A percentile compares a stretch with the other conserved stretches of the same genome.
phyloP scores from a whole-genome alignment of 2,329 filamentous ascomycete species.

The Lasiodiplodia hormozganensis region DNA sequence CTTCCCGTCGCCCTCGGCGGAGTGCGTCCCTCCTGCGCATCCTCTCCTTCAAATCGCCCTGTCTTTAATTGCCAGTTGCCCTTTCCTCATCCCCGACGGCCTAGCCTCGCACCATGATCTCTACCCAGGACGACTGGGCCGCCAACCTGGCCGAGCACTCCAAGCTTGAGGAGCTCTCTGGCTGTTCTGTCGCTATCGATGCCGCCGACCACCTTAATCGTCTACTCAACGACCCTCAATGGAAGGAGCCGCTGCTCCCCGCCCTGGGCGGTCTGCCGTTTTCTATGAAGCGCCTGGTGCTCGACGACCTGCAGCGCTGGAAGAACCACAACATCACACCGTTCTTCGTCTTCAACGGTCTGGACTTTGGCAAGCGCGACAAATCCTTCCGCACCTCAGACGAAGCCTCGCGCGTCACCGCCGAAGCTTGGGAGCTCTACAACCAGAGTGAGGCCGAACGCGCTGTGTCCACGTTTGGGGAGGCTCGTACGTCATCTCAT shows the following conservation, averaged over 20 bases:
- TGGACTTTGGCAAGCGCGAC: constrained; percentile 79
- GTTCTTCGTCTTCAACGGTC: constrained; percentile 90
- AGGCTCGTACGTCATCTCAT: constrained; percentile 65
- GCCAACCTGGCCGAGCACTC: constrained; percentile 62
- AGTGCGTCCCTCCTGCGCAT: constrained; percentile 26
- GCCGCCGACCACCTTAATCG: constrained; percentile 87
- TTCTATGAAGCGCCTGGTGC: constrained; percentile 76
- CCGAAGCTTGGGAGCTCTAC: constrained; percentile 87
- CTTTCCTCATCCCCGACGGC: constrained; percentile 8
- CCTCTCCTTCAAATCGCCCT: not conserved
- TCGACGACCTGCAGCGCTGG: constrained; percentile 77
- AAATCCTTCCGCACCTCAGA: constrained; percentile 66
- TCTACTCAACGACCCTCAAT: constrained; percentile 69
- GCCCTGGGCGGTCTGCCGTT: constrained; percentile 89
- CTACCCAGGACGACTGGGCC: constrained; percentile 64
- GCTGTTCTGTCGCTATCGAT: constrained; percentile 81
- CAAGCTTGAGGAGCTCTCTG: constrained; percentile 73
- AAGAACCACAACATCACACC: constrained; percentile 74
- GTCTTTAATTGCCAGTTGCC: constrained; percentile 30
- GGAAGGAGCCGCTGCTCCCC: constrained; percentile 85
- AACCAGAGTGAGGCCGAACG: constrained; percentile 78
- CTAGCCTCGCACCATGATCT: constrained; percentile 46
- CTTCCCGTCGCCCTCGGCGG: constrained; percentile 5
- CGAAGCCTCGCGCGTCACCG: constrained; percentile 71
- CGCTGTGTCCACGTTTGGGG: constrained; percentile 87